Evolutionary conservation across 306 rosid genomes (phyloP).

Genomic region (Myrica gale): DNA sequence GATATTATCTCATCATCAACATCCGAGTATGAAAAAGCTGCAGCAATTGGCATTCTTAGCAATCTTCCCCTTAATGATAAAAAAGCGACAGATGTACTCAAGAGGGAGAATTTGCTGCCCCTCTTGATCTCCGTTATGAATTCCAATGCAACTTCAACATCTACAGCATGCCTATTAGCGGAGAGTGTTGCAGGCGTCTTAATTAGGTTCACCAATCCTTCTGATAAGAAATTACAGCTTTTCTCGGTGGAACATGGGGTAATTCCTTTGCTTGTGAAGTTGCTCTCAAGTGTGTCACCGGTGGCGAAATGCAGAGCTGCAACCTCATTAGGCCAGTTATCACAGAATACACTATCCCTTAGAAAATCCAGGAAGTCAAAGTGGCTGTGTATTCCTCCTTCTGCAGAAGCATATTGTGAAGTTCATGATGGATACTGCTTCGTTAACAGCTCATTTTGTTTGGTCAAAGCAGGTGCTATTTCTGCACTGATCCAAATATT

Average conservation of each 20-base stretch:
- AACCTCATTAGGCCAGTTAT: conserved; percentile 68
- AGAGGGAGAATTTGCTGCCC: conserved; percentile 55
- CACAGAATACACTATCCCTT: conserved; percentile 66
- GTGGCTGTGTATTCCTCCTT: conserved; percentile 69
- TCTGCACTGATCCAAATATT: conserved; percentile 55
- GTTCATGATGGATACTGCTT: conserved; percentile 69
- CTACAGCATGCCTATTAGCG: conserved; percentile 29
- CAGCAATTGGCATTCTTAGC: conserved; percentile 67
- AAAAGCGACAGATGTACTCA: conserved; percentile 60
- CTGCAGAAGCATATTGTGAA: conserved; percentile 56
- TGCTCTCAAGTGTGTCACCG: conserved; percentile 57
- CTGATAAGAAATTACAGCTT: conserved; percentile 71
- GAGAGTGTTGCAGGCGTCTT: conserved; percentile 54
- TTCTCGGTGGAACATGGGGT: conserved; percentile 71
- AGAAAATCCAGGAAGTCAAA: conserved; percentile 41
- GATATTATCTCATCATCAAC: conserved; percentile 51
- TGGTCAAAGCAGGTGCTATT: conserved; percentile 76
- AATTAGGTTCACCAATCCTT: conserved; percentile 67
- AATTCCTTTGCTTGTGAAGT: conserved; percentile 69
- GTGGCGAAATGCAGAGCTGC: conserved; percentile 71
- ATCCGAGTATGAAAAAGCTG: conserved; percentile 53
- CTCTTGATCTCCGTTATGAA: conserved; percentile 48
- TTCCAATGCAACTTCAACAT: conserved; percentile 42
- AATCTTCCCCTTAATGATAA: conserved; percentile 63
- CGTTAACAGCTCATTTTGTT: conserved; percentile 68